A percentile compares a stretch with the other conserved stretches of the same genome.
Evolutionary conservation across 2,329 filamentous ascomycete species (phyloP).

Genomic region (Scedosporium aurantiacum): DNA sequence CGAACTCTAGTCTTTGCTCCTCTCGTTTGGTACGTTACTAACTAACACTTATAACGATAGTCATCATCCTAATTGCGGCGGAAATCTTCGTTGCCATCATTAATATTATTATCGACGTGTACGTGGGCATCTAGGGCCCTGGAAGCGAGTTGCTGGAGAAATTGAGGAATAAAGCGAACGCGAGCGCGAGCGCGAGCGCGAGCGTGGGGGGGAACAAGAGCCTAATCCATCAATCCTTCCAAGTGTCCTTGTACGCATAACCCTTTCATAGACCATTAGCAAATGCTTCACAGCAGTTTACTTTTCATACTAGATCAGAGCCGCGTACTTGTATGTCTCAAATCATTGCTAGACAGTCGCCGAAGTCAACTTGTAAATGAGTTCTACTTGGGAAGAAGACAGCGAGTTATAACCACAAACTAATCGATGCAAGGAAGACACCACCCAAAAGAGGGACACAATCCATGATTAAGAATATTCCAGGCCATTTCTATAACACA

Average conservation of each 20-base stretch:
- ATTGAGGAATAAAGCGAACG: too few relatives aligned
- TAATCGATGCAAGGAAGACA: too few relatives aligned
- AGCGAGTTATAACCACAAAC: too few relatives aligned
- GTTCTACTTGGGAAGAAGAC: too few relatives aligned
- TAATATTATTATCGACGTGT: constrained; percentile 91
- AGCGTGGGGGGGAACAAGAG: too few relatives aligned
- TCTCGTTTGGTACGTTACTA: not conserved
- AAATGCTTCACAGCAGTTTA: not conserved
- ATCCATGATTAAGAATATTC: not conserved
- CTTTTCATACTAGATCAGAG: too few relatives aligned
- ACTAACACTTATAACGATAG: constrained; percentile 28
- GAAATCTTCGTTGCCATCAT: constrained; percentile 88
- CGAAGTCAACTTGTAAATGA: too few relatives aligned
- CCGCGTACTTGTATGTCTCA: too few relatives aligned
- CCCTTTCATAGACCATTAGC: not conserved
- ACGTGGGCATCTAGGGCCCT: constrained; percentile 35
- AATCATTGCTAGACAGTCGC: too few relatives aligned
- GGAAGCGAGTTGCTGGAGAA: not conserved
- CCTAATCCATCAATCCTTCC: too few relatives aligned
- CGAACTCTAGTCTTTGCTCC: not conserved
- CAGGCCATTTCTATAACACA: not conserved
- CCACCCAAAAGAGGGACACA: too few relatives aligned
- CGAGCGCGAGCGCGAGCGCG: too few relatives aligned
- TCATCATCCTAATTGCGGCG: constrained; percentile 89
- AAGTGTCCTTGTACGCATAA: not conserved